phyloP scores from a whole-genome alignment of 768 basidiomycete genomes.

The Amanita rubescens region DNA sequence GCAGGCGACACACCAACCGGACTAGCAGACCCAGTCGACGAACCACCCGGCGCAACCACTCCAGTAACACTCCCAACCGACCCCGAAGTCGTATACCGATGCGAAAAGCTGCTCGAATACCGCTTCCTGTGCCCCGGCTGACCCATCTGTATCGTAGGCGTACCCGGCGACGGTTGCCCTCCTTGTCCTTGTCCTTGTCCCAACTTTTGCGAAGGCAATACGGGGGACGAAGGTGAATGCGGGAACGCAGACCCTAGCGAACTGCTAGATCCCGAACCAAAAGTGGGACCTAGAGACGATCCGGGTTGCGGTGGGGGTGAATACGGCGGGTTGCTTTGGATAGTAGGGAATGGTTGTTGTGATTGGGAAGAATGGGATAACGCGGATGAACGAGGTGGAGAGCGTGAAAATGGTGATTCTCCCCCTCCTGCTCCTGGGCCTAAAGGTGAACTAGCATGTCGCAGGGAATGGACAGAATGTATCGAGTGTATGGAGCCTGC shows the following conservation, averaged over 20 bases:
- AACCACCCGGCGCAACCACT: conserved; percentile 16
- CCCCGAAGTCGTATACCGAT: conserved; percentile 44
- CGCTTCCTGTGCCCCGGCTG: conserved; percentile 37
- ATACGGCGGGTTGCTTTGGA: conserved; percentile 14
- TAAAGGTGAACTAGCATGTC: not conserved
- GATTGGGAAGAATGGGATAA: not conserved
- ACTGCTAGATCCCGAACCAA: not conserved
- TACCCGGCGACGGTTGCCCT: not conserved
- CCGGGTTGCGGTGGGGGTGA: conserved; percentile 21
- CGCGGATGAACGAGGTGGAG: not conserved
- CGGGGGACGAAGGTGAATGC: not conserved
- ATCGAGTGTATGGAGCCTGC: conserved; percentile 4
- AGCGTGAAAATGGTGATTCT: not conserved
- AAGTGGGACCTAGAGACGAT: not conserved
- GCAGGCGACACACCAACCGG: conserved; percentile 10
- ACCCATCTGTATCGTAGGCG: conserved; percentile 1
- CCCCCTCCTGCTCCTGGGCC: not conserved
- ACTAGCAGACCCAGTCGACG: not conserved
- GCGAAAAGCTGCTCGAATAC: conserved; percentile 75
- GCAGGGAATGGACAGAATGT: conserved; percentile 2
- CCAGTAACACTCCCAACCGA: conserved; percentile 26
- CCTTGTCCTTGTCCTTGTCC: not conserved
- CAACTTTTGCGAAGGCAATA: not conserved
- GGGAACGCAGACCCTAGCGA: not conserved
- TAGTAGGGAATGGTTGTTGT: not conserved